Evolutionary conservation across 768 basidiomycete genomes (phyloP), one percentile per base, ranked within the genome.

Genomic region (Candolleomyces eurysporus): DNA sequence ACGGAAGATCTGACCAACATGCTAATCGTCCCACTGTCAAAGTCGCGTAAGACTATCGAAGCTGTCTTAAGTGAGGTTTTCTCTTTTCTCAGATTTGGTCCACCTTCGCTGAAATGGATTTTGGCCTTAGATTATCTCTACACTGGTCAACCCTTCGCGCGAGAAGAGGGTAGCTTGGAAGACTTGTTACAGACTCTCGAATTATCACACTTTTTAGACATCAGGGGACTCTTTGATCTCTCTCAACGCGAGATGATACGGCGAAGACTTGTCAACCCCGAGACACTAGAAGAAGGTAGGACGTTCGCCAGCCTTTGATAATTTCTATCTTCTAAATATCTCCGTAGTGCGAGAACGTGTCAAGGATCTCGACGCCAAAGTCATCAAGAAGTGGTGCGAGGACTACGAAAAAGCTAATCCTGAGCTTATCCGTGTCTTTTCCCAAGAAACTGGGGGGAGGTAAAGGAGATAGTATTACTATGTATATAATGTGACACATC

Each of bases 91-190:
- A 30, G 48, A 30, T 11, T 31, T 39, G 48, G n/a, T 21, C 31
- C 31, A 4, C 52, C 19, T 21, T 10, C 10, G 32, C 31, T 49
- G 22, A 31, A 14, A 3, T 46, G 4, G 19, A 46, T 7, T 46
- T 40, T 16, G 16, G 7, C 1, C 26, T 14, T 6, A 61, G 60
- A 61, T 40, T 61, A 61, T 48, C 31, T 61, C 4, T 61, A 61
- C 32, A 55, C 52, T 2, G 60, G 60, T 5, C 19, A 49, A 7
- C 21, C 48, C 30, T 32, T 30, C 10, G 10, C 17, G 26, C 26
- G 26, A 10, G 6, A 46, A 21, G 52, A 54, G 26, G 17, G 22
- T 19, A 6, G 2, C 4, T 14, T 61, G 17, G 46, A 56, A 32
- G 60, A 61, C 46, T 36, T 61, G 2, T 31, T 60, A 19, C n/a